These are phyloP conservation scores for Sicyos edulis DNA, from an alignment of 306 rosid species.

Conservation along the genomic window DNA sequence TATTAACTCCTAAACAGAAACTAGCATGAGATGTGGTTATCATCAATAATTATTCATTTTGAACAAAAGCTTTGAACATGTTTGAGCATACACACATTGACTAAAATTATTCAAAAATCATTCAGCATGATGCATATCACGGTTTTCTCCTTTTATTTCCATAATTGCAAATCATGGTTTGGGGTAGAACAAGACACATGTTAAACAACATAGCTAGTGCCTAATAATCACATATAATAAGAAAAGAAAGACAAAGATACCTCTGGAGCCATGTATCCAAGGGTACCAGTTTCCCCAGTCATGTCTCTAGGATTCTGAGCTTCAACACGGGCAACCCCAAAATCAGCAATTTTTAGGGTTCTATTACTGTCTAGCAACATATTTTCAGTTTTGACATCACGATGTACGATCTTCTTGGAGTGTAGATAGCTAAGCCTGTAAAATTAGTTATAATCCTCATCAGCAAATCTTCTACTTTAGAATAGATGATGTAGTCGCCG, in stretches of 20 bases:
- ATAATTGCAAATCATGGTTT: not conserved
- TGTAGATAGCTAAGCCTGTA: conserved; percentile 64
- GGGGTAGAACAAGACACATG: not conserved
- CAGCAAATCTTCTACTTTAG: not conserved
- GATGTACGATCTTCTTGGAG: conserved; percentile 61
- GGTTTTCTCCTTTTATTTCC: not conserved
- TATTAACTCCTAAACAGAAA: not conserved
- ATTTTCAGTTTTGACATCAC: conserved; percentile 67
- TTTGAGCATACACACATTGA: not conserved
- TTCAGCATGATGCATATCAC: not conserved
- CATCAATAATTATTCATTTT: not conserved
- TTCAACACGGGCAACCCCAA: conserved; percentile 76
- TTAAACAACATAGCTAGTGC: not conserved
- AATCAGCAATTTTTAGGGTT: conserved; percentile 59
- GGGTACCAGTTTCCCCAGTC: conserved; percentile 86
- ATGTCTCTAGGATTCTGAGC: conserved; percentile 70
- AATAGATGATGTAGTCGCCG: not conserved
- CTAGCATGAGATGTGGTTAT: conserved; percentile 1
- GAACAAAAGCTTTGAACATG: not conserved
- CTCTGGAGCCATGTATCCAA: conserved; percentile 84
- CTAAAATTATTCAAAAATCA: not conserved
- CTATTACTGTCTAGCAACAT: conserved; percentile 38
- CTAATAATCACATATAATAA: not conserved
- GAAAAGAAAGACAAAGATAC: conserved; percentile 25
- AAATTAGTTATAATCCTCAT: conserved; percentile 1